phyloP scores from a whole-genome alignment of 257 asterid genomes.

The Leptodermis oblonga region DNA sequence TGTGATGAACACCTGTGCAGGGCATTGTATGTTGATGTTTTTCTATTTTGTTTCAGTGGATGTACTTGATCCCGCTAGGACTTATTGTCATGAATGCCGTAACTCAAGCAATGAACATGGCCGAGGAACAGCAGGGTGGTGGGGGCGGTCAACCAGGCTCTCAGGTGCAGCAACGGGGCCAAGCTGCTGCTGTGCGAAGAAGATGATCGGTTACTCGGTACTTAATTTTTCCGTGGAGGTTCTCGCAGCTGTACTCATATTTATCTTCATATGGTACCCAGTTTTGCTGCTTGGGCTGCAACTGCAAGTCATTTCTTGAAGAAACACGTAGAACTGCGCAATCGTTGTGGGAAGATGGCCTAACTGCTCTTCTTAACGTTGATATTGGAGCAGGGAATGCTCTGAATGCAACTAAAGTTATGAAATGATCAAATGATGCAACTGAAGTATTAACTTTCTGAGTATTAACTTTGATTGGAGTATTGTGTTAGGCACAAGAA shows the following conservation, averaged over 20 bases:
- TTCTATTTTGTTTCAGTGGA: slow-evolving; percentile 65
- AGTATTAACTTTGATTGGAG: too few species aligned
- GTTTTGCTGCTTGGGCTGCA: neutral
- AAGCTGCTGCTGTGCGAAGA: slow-evolving; percentile 70
- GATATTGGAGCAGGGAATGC: neutral
- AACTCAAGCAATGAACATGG: slow-evolving; percentile 93
- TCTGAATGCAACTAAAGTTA: neutral
- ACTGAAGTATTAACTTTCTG: too few species aligned
- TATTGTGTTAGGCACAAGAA: too few species aligned
- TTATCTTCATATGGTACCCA: neutral
- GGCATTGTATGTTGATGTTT: slow-evolving; percentile 5
- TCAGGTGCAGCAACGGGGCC: slow-evolving; percentile 69
- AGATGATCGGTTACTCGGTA: slow-evolving; percentile 38
- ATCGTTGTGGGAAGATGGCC: too few species aligned
- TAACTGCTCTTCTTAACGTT: neutral
- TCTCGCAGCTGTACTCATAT: neutral
- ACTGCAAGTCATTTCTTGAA: slow-evolving; percentile 5
- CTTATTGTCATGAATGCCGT: slow-evolving; percentile 87
- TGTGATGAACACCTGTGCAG: neutral
- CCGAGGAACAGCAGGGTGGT: slow-evolving; percentile 68
- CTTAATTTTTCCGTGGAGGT: neutral
- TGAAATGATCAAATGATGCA: too few species aligned
- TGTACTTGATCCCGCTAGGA: slow-evolving; percentile 95
- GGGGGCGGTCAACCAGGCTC: slow-evolving; percentile 69
- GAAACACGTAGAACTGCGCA: neutral